Percentiles rank a stretch among this genome's conserved stretches.
Evolutionary conservation across 139 green algal species (phyloP).

Genomic region (Chlamydomonas eustigma): DNA sequence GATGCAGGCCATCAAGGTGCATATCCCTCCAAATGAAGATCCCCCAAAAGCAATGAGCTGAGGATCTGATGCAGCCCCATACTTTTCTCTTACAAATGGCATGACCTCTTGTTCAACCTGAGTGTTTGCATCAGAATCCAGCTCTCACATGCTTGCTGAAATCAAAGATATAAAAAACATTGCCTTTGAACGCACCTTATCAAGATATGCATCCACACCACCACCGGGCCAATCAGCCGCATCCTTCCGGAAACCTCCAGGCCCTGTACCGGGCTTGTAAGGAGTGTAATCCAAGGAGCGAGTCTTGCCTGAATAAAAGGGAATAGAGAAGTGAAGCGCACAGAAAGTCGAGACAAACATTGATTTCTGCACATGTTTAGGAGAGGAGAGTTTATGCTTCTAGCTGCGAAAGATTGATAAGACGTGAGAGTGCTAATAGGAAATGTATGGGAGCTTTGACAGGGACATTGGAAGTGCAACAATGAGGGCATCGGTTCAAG

Average conservation of each 20-base stretch:
- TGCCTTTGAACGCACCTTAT: conserved; percentile 1
- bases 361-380: too few species aligned
- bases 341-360: background rate
- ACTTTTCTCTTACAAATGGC: conserved; percentile 28
- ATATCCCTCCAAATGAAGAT: conserved; percentile 55
- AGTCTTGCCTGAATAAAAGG: background rate
- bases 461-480: too few species aligned
- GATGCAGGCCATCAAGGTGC: conserved; percentile 28
- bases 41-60: conserved; percentile 35
- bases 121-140: background rate
- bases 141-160: too few species aligned
- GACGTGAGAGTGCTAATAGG: too few species aligned
- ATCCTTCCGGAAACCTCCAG: conserved; percentile 31
- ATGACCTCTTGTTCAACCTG: conserved; percentile 32
- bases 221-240: conserved; percentile 41
- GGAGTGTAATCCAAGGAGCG: conserved; percentile 47
- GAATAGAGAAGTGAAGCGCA: background rate
- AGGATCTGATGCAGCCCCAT: conserved; percentile 18
- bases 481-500: too few species aligned
- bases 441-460: too few species aligned
- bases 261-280: conserved; percentile 43
- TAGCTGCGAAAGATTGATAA: too few species aligned
- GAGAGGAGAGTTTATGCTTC: too few species aligned
- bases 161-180: too few species aligned
- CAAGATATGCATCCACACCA: conserved; percentile 34